These are phyloP conservation scores for Exidia glandulosa DNA, from an alignment of 768 basidiomycete species.

Conservation along the genomic window DNA sequence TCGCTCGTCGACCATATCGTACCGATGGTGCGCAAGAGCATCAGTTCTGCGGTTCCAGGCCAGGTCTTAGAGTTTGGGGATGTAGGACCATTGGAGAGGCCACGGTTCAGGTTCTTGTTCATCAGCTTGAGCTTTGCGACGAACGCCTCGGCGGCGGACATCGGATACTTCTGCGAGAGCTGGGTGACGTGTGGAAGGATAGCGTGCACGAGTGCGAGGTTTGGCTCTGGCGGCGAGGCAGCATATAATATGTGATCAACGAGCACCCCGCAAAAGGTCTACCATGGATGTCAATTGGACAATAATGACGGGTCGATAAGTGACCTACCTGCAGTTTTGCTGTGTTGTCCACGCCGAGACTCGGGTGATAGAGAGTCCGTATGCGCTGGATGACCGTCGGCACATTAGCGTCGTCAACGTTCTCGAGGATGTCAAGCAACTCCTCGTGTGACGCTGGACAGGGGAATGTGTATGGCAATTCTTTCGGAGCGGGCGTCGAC, in stretches of 20 bases:
- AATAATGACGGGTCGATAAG: not conserved
- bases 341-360: conserved; percentile 85
- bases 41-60: conserved; percentile 77
- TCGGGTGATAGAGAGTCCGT: conserved; percentile 82
- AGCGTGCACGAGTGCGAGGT: conserved; percentile 45
- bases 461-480: conserved; percentile 86
- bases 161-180: conserved; percentile 71
- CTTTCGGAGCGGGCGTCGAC: conserved; percentile 22
- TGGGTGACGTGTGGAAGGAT: conserved; percentile 71
- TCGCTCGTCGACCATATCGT: conserved; percentile 90
- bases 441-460: conserved; percentile 83
- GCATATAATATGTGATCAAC: conserved; percentile 82
- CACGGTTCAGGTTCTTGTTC: conserved; percentile 87
- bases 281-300: conserved; percentile 2
- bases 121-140: conserved; percentile 75
- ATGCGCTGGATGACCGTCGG: conserved; percentile 82
- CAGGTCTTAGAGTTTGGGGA: conserved; percentile 64
- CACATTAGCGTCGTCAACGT: conserved; percentile 59
- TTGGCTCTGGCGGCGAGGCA: conserved; percentile 50
- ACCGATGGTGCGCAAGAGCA: conserved; percentile 70
- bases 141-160: conserved; percentile 67
- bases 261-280: conserved; percentile 68
- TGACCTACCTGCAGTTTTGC: conserved; percentile 71
- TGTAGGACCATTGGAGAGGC: conserved; percentile 59
- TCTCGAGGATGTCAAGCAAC: conserved; percentile 72